Conservation (phyloP, 768 basidiomycete species). For the Tylopilus intermedius region DNA sequence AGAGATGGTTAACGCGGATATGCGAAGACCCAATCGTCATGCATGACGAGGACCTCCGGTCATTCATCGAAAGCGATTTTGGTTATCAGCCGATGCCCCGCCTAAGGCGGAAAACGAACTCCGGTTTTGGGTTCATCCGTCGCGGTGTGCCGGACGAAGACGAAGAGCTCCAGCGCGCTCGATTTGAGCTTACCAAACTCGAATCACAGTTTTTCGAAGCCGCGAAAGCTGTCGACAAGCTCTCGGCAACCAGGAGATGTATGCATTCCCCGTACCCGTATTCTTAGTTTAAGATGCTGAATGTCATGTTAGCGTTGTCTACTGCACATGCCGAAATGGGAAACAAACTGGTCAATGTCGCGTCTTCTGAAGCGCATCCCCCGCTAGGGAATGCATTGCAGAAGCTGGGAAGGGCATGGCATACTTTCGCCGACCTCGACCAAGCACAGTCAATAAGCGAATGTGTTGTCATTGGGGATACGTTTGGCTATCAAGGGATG, state of each 20-base stretch:
- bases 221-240: slow-evolving; percentile 84
- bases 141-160: slow-evolving; percentile 90
- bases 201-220: slow-evolving; percentile 92
- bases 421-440: slow-evolving; percentile 82
- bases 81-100: slow-evolving; percentile 86
- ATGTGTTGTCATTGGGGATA: slow-evolving; percentile 93
- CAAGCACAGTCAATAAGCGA: slow-evolving; percentile 91
- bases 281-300: background rate
- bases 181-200: slow-evolving; percentile 87
- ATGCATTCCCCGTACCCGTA: slow-evolving; percentile 13
- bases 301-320: slow-evolving; percentile 56
- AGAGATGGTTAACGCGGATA: slow-evolving; percentile 89
- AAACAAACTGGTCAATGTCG: slow-evolving; percentile 85
- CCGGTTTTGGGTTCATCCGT: slow-evolving; percentile 72
- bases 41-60: slow-evolving; percentile 87
- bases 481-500: slow-evolving; percentile 91
- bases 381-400: slow-evolving; percentile 79
- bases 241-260: slow-evolving; percentile 79
- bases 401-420: slow-evolving; percentile 83
- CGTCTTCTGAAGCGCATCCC: slow-evolving; percentile 83
- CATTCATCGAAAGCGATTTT: slow-evolving; percentile 96
- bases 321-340: slow-evolving; percentile 82
- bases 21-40: slow-evolving; percentile 88
- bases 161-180: slow-evolving; percentile 83
- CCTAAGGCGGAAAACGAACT: slow-evolving; percentile 63